Evolutionary conservation across 2,329 filamentous ascomycete genomes (phyloP).

Genomic region (Calonectria ilicicola): DNA sequence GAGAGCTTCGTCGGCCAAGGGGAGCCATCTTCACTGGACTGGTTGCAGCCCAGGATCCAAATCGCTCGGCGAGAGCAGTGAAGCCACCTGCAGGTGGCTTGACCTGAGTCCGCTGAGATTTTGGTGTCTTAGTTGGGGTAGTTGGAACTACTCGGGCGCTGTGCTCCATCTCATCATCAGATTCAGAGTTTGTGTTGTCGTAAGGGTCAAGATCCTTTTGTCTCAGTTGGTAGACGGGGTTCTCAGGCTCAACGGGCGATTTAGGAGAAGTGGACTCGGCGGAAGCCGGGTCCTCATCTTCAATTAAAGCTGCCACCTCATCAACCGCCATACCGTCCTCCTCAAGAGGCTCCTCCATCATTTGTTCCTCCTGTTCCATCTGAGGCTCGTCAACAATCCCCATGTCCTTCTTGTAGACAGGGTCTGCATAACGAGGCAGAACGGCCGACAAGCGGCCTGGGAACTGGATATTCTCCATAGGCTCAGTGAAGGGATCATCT

Average conservation of each 20-base stretch:
- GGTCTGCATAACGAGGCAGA: constrained; percentile 57
- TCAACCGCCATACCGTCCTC: constrained; percentile 42
- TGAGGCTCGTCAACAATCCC: constrained; percentile 46
- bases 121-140: constrained; percentile 55
- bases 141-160: constrained; percentile 49
- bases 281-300: constrained; percentile 15
- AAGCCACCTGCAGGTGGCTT: constrained; percentile 60
- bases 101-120: constrained; percentile 20
- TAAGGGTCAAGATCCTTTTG: constrained; percentile 60
- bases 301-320: constrained; percentile 25
- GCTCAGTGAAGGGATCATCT: constrained; percentile 49
- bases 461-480: constrained; percentile 53
- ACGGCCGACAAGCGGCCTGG: constrained; percentile 60
- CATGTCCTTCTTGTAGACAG: constrained; percentile 48
- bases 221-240: constrained; percentile 54
- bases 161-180: constrained; percentile 62
- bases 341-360: constrained; percentile 20
- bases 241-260: constrained; percentile 32
- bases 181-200: constrained; percentile 61
- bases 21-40: constrained; percentile 56
- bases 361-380: constrained; percentile 14
- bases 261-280: constrained; percentile 20
- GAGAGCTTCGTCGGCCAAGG: constrained; percentile 34
- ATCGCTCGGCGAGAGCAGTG: constrained; percentile 71
- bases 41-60: constrained; percentile 72